These are phyloP conservation scores for Metarhizium humberi DNA, from an alignment of 2,329 filamentous ascomycete genomes.

Conservation along the genomic window DNA sequence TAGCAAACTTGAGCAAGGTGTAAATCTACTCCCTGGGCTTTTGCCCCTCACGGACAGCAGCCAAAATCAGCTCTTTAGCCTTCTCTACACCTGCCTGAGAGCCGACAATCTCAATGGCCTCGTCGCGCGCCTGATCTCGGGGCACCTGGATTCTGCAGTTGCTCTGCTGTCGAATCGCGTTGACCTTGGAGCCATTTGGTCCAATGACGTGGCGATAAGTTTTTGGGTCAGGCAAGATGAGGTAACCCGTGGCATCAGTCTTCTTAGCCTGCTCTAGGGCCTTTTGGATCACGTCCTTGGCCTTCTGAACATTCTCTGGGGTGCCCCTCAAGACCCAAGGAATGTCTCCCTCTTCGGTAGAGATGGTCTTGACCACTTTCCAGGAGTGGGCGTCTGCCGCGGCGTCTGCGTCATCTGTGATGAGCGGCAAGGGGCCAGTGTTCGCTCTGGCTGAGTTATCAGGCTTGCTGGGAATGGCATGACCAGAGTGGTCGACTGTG, in stretches of 20 bases:
- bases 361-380: slow-evolving; percentile 61
- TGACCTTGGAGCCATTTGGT: slow-evolving; percentile 81
- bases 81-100: slow-evolving; percentile 71
- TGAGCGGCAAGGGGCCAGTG: slow-evolving; percentile 67
- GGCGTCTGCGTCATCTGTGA: slow-evolving; percentile 72
- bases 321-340: slow-evolving; percentile 84
- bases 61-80: slow-evolving; percentile 81
- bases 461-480: slow-evolving; percentile 64
- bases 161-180: slow-evolving; percentile 83
- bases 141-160: slow-evolving; percentile 93
- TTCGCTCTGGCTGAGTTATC: slow-evolving; percentile 45
- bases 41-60: slow-evolving; percentile 60
- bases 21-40: slow-evolving; percentile 20
- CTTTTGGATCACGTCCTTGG: slow-evolving; percentile 62
- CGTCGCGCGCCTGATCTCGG: slow-evolving; percentile 61
- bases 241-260: slow-evolving; percentile 69
- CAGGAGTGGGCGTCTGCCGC: slow-evolving; percentile 66
- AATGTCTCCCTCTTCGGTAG: slow-evolving; percentile 60
- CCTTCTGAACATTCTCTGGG: slow-evolving; percentile 71
- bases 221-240: slow-evolving; percentile 80
- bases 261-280: slow-evolving; percentile 64
- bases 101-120: slow-evolving; percentile 87
- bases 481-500: slow-evolving; percentile 82
- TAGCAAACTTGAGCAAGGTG: background rate
- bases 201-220: slow-evolving; percentile 90